Percentiles rank a stretch among this genome's conserved stretches.
phyloP scores from a whole-genome alignment of 805 yeast genomes.

The Candida easanensis region DNA sequence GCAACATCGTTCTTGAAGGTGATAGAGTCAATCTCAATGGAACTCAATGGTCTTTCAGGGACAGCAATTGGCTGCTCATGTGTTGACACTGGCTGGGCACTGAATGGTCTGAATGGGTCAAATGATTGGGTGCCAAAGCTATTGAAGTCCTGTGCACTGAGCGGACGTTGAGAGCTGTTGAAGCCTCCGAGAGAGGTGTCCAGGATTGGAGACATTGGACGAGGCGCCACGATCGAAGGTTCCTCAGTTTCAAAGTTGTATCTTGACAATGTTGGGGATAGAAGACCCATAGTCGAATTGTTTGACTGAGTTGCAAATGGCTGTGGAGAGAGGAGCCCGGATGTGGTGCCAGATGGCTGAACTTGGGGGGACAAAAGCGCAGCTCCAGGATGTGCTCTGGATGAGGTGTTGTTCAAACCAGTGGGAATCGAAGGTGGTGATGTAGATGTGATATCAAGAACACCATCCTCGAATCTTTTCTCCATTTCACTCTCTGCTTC shows the following conservation, averaged over 20 bases:
- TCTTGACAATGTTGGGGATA: slow-evolving; percentile 39
- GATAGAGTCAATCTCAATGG: slow-evolving; percentile 29
- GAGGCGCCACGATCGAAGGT: slow-evolving; percentile 12
- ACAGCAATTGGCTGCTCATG: slow-evolving; percentile 5
- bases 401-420: slow-evolving; percentile 3
- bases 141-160: not conserved
- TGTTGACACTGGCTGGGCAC: slow-evolving; percentile 12
- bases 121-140: slow-evolving; percentile 2
- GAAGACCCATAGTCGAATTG: slow-evolving; percentile 30
- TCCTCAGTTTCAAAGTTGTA: slow-evolving; percentile 27
- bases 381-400: slow-evolving; percentile 41
- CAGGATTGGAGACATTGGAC: slow-evolving; percentile 26
- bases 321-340: slow-evolving; percentile 13
- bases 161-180: slow-evolving; percentile 4
- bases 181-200: slow-evolving; percentile 20
- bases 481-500: slow-evolving; percentile 9
- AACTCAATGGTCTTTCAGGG: slow-evolving; percentile 30
- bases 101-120: slow-evolving; percentile 22
- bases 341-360: slow-evolving; percentile 10
- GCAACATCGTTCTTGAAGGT: slow-evolving; percentile 50
- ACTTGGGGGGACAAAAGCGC: slow-evolving; percentile 33
- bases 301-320: slow-evolving; percentile 8
- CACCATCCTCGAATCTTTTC: slow-evolving; percentile 15
- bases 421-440: slow-evolving; percentile 8
- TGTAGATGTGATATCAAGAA: slow-evolving; percentile 9